These are phyloP conservation scores for Rhododendron kiyosumense DNA, from an alignment of 148 eudicot genomes.

Conservation along the genomic window DNA sequence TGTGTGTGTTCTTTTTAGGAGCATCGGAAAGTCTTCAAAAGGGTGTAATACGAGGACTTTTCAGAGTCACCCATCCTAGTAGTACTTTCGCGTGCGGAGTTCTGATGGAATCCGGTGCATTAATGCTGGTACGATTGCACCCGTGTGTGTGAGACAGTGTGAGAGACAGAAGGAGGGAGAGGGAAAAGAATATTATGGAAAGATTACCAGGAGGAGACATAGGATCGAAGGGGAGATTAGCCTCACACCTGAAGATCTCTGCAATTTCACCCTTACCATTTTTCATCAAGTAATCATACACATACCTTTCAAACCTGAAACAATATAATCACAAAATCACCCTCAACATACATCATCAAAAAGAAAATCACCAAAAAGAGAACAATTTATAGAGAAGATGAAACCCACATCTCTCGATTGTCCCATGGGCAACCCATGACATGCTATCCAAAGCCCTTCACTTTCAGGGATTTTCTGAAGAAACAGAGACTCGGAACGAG, in stretches of 20 bases:
- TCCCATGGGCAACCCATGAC: slow-evolving; percentile 7
- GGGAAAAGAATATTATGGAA: neutral
- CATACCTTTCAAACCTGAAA: slow-evolving; percentile 5
- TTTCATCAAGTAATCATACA: slow-evolving; percentile 8
- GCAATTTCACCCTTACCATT: neutral
- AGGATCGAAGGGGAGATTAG: slow-evolving; percentile 1
- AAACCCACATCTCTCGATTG: slow-evolving; percentile 11
- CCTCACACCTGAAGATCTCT: slow-evolving; percentile 7
- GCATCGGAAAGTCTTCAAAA: too few species aligned
- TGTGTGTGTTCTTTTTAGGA: too few species aligned
- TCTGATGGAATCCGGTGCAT: too few species aligned
- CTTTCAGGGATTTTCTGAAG: neutral
- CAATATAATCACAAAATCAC: neutral
- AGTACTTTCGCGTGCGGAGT: too few species aligned
- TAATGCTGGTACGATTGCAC: too few species aligned
- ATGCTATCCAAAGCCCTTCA: neutral
- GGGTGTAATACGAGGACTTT: too few species aligned
- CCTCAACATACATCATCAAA: neutral
- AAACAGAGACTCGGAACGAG: neutral
- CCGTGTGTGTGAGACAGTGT: too few species aligned
- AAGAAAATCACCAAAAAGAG: neutral
- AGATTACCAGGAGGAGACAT: slow-evolving; percentile 1
- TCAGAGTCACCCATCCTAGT: too few species aligned
- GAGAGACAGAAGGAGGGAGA: too few species aligned
- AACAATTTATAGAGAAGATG: neutral